A percentile compares a stretch with the other conserved stretches of the same genome.
Conservation (phyloP, 805 yeast species). For the Spathaspora passalidarum region DNA sequence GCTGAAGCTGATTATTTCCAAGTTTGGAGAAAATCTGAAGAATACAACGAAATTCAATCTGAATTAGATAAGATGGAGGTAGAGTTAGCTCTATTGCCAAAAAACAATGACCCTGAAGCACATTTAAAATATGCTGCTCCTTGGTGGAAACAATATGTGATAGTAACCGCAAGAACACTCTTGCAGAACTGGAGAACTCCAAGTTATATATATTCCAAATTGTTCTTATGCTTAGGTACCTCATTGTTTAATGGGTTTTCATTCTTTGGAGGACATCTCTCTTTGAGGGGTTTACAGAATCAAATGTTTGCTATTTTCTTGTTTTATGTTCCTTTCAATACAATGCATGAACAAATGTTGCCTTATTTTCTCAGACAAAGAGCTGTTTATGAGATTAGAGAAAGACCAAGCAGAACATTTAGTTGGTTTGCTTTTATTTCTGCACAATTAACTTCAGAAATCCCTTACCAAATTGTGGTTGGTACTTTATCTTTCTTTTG, state of each 20-base stretch:
- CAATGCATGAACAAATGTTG: constrained; percentile 32
- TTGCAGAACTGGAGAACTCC: constrained; percentile 53
- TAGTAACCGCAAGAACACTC: constrained; percentile 15
- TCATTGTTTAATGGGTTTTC: constrained; percentile 72
- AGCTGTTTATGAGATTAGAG: constrained; percentile 40
- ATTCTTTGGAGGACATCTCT: constrained; percentile 56
- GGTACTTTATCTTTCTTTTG: constrained; percentile 39
- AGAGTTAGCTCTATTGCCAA: constrained; percentile 34
- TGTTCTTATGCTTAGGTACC: constrained; percentile 49
- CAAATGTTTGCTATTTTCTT: constrained; percentile 48
- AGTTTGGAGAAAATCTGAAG: constrained; percentile 69
- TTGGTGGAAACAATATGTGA: constrained; percentile 29
- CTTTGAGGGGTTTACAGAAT: constrained; percentile 59
- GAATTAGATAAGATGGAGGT: constrained; percentile 64
- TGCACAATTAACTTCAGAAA: constrained; percentile 41
- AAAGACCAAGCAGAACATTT: constrained; percentile 42
- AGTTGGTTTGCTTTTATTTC: constrained; percentile 39
- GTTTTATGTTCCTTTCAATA: constrained; percentile 29
- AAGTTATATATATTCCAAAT: constrained; percentile 58
- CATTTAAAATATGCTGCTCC: constrained; percentile 27
- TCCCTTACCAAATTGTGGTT: constrained; percentile 43
- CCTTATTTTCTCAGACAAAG: constrained; percentile 37
- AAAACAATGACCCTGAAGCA: constrained; percentile 11
- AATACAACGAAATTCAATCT: constrained; percentile 51
- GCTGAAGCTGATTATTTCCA: constrained; percentile 65